Percentiles rank a stretch among this genome's conserved stretches.
Evolutionary conservation across 1,139 yeast genomes (phyloP).

Genomic region (Blastobotrys apis): DNA sequence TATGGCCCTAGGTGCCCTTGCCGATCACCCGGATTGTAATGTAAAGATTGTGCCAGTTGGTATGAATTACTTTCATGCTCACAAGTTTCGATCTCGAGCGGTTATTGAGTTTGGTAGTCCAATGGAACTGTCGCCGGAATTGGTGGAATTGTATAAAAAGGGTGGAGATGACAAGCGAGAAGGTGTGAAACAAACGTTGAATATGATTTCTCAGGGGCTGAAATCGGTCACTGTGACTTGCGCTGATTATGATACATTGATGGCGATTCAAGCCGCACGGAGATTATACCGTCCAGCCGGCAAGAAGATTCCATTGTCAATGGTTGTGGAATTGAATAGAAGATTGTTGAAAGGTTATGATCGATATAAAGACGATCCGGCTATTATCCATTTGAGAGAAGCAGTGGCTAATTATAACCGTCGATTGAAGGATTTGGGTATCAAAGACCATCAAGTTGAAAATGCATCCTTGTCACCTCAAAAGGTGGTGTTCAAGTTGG

Average conservation of each 20-base stretch:
- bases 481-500: slow-evolving; percentile 45
- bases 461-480: slow-evolving; percentile 50
- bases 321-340: slow-evolving; percentile 86
- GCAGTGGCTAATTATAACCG: slow-evolving; percentile 67
- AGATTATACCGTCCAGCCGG: slow-evolving; percentile 79
- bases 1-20: slow-evolving; percentile 94
- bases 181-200: slow-evolving; percentile 69
- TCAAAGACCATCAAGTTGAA: slow-evolving; percentile 90
- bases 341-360: slow-evolving; percentile 76
- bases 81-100: slow-evolving; percentile 89
- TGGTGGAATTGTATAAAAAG: slow-evolving; percentile 57
- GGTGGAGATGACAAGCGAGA: slow-evolving; percentile 58
- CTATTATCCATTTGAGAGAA: slow-evolving; percentile 54
- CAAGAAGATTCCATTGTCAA: slow-evolving; percentile 68
- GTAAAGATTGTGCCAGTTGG: slow-evolving; percentile 94
- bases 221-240: slow-evolving; percentile 89
- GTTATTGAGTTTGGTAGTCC: slow-evolving; percentile 94
- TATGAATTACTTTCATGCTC: slow-evolving; percentile 95
- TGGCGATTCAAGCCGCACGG: slow-evolving; percentile 91
- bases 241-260: slow-evolving; percentile 86
- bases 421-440: slow-evolving; percentile 58
- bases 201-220: slow-evolving; percentile 66
- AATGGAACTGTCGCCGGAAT: slow-evolving; percentile 58
- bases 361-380: slow-evolving; percentile 66
- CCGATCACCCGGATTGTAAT: slow-evolving; percentile 57